Evolutionary conservation across 169 alveolate species (phyloP), one percentile per base, ranked within the genome.

Genomic region (Eimeria brunetti): DNA sequence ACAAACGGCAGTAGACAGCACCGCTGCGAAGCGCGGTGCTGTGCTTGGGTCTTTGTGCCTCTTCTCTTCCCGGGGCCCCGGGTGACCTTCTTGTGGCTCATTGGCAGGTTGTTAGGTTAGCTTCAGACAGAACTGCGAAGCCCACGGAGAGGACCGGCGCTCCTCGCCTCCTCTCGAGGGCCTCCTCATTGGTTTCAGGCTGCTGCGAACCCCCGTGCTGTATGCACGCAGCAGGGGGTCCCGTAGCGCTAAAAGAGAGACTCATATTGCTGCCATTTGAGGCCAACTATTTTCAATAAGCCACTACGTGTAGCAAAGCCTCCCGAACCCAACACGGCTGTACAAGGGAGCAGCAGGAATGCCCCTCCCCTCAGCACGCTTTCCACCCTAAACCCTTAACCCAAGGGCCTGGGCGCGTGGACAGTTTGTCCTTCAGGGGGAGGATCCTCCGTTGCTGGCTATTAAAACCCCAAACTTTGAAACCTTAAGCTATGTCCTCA

Each of bases 251-350:
- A 7, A 44, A n/a, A 44, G 20, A 41, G 44, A 49, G 86, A 76
- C 86, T 76, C 44, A 64, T 76, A 49, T 33, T 76, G 86, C 60
- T 76, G 86, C 86, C 86, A 76, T 76, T 76, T 76, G 86, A 76
- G 86, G 86, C 86, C 86, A 76, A 49, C 84, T 76, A 76, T 76
- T 49, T 69, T 76, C 64, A 76, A 76, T 76, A 41, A 76, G 86
- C 86, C 86, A 76, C 80, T 33, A 36, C 20, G 80, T 69, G 80
- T 69, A 69, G 80, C 80, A 69, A 36, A 69, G 3, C 24, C 38
- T 27, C 16, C 30, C 22, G 69, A 20, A 60, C 60, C 20, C 80
- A 69, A 18, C 51, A 36, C 51, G 51, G 8, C 51, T 69, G 80
- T 67, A 69, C 80, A 69, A 5, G 24, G 27, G 46, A 7, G 89